These are phyloP conservation scores for Calonectria hongkongensis DNA, from an alignment of 2,329 filamentous ascomycete genomes.

Conservation along the genomic window DNA sequence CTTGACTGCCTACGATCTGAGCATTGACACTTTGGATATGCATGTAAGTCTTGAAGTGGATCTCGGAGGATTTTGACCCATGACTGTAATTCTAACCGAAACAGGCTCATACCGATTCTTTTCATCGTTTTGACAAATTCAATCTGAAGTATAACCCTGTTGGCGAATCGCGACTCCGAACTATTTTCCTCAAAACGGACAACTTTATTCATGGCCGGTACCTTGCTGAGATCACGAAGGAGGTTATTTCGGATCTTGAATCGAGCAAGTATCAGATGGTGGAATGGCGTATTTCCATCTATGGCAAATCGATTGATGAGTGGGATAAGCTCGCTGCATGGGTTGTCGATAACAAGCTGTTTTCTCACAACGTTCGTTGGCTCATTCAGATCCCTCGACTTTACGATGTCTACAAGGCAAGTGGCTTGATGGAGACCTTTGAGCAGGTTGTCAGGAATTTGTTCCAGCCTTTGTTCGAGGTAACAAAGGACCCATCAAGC, in stretches of 20 bases:
- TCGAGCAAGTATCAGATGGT: slow-evolving; percentile 99
- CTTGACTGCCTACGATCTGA: slow-evolving; percentile 96
- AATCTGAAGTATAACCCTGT: slow-evolving; percentile 99
- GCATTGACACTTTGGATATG: slow-evolving; percentile 99
- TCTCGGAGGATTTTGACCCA: neutral
- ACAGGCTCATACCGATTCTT: slow-evolving; percentile 95
- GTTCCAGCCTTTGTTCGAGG: slow-evolving; percentile 95
- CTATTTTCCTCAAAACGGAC: slow-evolving; percentile 99
- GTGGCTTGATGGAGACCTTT: slow-evolving; percentile 89
- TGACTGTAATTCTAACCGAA: slow-evolving; percentile 33
- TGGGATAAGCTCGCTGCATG: slow-evolving; percentile 98
- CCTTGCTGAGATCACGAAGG: slow-evolving; percentile 96
- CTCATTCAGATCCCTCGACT: slow-evolving; percentile 95
- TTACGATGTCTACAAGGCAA: slow-evolving; percentile 96
- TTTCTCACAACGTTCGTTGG: slow-evolving; percentile 98
- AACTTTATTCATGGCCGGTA: slow-evolving; percentile 98
- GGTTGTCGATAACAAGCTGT: slow-evolving; percentile 98
- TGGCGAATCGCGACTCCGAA: slow-evolving; percentile 93
- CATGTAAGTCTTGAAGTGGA: slow-evolving; percentile 77
- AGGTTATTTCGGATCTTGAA: slow-evolving; percentile 97
- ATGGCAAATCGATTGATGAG: slow-evolving; percentile 92
- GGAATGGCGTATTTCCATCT: slow-evolving; percentile 98
- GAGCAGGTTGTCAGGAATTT: slow-evolving; percentile 94
- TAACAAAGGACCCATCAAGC: slow-evolving; percentile 88
- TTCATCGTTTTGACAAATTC: slow-evolving; percentile 99